Base-by-base conservation (phyloP, 2,329 filamentous ascomycete genomes). In the Purpureocillium takamizusanense region DNA sequence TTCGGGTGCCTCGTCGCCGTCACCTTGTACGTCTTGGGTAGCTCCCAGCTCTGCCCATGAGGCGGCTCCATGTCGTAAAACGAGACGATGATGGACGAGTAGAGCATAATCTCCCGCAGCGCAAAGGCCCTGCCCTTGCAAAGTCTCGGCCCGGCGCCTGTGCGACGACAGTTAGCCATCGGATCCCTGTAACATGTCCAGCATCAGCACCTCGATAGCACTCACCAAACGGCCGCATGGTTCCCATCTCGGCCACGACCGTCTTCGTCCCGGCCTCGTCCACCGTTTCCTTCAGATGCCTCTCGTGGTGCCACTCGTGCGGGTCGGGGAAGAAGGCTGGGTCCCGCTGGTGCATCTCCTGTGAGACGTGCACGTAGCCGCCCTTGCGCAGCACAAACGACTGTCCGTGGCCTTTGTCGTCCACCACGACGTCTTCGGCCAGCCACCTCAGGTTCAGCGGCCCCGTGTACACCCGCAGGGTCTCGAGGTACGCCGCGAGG, bases 401-500 rank as follows among this genome's bases (percentile, higher is more conserved):
- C 4, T 45, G 50, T 7, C 42, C 29, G 4, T 46, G 36, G 18
- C 44, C 46, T 17, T 44, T 52, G 14, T 48, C 48, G 27, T 55
- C 51, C 21, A 65, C 42, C 3, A 52, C 42, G 1, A 55, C 46
- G 23, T 65, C 60, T 37, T 61, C 45, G n/a, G 50, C 48, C 29
- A 62, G 38, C 31, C 44, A 47, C 15, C 51, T 56, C 33, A 57
- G 46, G 1, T 50, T 47, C 55, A 59, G 60, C 3, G 51, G 46
- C 12, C 54, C 53, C 13, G 60, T 56, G 21, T 67, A 65, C 0
- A 66, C 36, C 10, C 65, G 51, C 34, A 66, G 33, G 0, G 62
- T 65, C 43, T 69, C 65, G 5, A 64, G 44, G 31, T 65, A 64
- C 2, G 59, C 51, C 1, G 61, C 61, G 35, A 63, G 57, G 11